Evolutionary conservation across 441 rosid species (phyloP).

Genomic region (Adansonia rubrostipa): DNA sequence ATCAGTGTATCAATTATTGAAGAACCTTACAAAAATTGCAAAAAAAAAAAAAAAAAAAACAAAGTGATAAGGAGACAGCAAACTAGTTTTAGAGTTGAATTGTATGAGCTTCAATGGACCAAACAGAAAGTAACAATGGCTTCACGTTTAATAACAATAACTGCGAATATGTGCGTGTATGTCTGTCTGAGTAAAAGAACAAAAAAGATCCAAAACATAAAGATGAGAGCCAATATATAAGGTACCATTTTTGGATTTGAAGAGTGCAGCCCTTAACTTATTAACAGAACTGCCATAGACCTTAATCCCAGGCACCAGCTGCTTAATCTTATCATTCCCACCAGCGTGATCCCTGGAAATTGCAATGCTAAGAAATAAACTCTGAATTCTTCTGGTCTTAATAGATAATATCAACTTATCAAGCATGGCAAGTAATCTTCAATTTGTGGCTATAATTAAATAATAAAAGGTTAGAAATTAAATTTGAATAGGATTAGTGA

Average conservation of each 20-base stretch:
- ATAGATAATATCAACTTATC: too few species aligned
- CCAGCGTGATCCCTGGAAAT: conserved; percentile 86
- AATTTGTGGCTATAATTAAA: neutral
- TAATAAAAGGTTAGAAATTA: neutral
- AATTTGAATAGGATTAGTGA: neutral
- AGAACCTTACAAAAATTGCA: neutral
- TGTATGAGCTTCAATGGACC: neutral
- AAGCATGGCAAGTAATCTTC: neutral
- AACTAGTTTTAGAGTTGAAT: neutral
- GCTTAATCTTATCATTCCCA: conserved; percentile 79
- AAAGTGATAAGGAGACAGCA: neutral
- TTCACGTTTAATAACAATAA: neutral
- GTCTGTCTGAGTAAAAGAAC: neutral
- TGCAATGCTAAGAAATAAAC: neutral
- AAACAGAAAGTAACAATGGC: neutral
- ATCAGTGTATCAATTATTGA: neutral
- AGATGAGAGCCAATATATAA: conserved; percentile 56
- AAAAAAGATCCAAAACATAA: conserved; percentile 40
- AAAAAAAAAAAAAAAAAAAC: neutral
- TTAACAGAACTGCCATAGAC: conserved; percentile 86
- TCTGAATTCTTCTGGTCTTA: neutral
- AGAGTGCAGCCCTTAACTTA: conserved; percentile 77
- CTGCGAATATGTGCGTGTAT: neutral
- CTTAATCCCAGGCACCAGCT: conserved; percentile 70
- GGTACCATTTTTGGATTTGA: conserved; percentile 65